These are phyloP conservation scores for Fusarium protoensiforme DNA, from an alignment of 2,329 filamentous ascomycete genomes.

Conservation along the genomic window DNA sequence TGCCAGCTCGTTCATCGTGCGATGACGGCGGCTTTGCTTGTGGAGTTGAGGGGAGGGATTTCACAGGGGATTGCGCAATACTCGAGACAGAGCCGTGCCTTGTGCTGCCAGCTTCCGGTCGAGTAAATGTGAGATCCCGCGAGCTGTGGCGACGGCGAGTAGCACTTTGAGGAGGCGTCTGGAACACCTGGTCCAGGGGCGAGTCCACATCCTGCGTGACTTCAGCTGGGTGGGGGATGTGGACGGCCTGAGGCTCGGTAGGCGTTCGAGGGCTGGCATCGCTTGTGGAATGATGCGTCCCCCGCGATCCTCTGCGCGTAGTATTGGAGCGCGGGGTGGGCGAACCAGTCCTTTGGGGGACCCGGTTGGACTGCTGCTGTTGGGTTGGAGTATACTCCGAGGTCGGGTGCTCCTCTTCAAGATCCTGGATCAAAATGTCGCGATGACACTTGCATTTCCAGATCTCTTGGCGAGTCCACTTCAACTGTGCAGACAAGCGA, in stretches of 20 bases:
- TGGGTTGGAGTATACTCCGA: conserved; percentile 38
- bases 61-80: conserved; percentile 42
- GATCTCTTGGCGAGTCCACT: conserved; percentile 94
- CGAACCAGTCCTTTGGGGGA: conserved; percentile 40
- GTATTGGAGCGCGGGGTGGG: conserved; percentile 39
- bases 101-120: conserved; percentile 35
- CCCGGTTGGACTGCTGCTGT: conserved; percentile 39
- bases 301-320: conserved; percentile 43
- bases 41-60: conserved; percentile 37
- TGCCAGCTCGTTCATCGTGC: conserved; percentile 33
- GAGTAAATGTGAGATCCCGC: conserved; percentile 38
- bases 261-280: conserved; percentile 44
- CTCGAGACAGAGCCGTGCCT: conserved; percentile 49
- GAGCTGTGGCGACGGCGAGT: conserved; percentile 41
- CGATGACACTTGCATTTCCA: conserved; percentile 92
- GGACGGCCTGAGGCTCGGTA: conserved; percentile 35
- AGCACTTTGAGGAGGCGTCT: conserved; percentile 46
- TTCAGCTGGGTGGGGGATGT: conserved; percentile 33
- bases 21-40: conserved; percentile 28
- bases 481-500: conserved; percentile 86
- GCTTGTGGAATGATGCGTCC: conserved; percentile 37
- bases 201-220: conserved; percentile 36
- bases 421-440: conserved; percentile 85
- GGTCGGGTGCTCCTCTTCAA: conserved; percentile 75
- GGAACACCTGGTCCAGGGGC: conserved; percentile 44